phyloP scores from a whole-genome alignment of 1,139 yeast species.

The Hansenula lynferdii region DNA sequence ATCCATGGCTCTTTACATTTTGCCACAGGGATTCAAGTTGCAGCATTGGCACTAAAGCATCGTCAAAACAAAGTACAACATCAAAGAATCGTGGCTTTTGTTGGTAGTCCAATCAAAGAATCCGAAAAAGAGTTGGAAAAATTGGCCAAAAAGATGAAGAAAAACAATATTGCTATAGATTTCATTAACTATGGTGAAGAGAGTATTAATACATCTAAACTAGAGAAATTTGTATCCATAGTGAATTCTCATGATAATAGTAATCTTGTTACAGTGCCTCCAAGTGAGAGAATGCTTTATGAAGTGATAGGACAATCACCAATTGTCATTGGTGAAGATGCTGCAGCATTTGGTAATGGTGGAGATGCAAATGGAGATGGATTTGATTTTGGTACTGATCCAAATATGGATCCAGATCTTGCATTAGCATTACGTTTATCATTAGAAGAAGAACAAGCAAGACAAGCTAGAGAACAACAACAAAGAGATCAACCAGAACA shows the following conservation, averaged over 20 bases:
- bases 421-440: conserved; percentile 74
- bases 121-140: conserved; percentile 70
- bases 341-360: no score
- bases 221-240: conserved; percentile 75
- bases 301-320: conserved; percentile 72
- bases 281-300: conserved; percentile 77
- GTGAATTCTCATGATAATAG: conserved; percentile 78
- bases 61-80: conserved; percentile 92
- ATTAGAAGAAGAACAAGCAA: conserved; percentile 37
- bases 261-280: conserved; percentile 82
- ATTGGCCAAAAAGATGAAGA: conserved; percentile 90
- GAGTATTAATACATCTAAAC: conserved; percentile 64
- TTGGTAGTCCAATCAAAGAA: conserved; percentile 80
- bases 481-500: conserved; percentile 6
- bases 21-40: conserved; percentile 87
- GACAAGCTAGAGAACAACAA: conserved; percentile 27
- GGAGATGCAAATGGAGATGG: conserved; percentile 29
- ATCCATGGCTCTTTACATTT: conserved; percentile 69
- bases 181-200: conserved; percentile 92
- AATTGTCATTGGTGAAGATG: conserved; percentile 57
- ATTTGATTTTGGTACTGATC: conserved; percentile 70
- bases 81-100: conserved; percentile 86
- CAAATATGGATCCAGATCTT: conserved; percentile 93
- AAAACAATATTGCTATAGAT: conserved; percentile 88
- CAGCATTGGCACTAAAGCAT: conserved; percentile 94